A percentile compares a stretch with the other conserved stretches of the same genome.
These are phyloP conservation scores for Geotrichum cucujoidarum DNA, from an alignment of 1,139 yeast genomes.

Conservation along the genomic window DNA sequence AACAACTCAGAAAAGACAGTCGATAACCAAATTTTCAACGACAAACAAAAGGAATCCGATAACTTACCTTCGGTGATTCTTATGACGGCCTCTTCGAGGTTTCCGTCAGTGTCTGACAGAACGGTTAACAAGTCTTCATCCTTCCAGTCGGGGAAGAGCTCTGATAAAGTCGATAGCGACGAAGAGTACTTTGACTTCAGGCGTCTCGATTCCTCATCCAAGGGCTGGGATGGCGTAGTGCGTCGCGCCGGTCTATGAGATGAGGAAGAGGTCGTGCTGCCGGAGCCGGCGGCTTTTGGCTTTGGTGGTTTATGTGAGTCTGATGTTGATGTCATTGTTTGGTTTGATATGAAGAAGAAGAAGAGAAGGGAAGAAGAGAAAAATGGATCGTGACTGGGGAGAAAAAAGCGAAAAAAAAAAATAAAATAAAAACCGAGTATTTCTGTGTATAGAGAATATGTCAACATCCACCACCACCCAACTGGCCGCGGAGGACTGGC, in stretches of 20 bases:
- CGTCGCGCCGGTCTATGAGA: slow-evolving; percentile 13
- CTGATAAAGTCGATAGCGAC: slow-evolving; percentile 59
- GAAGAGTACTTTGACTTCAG: slow-evolving; percentile 30
- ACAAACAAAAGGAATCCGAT: slow-evolving; percentile 36
- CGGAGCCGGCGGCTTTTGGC: slow-evolving; percentile 8
- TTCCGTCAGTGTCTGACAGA: slow-evolving; percentile 65
- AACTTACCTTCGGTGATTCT: slow-evolving; percentile 71
- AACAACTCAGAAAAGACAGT: slow-evolving; percentile 5
- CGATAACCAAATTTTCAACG: too few species aligned
- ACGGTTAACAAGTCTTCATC: slow-evolving; percentile 73
- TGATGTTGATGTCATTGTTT: slow-evolving; percentile 8
- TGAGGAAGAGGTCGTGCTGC: slow-evolving; percentile 3
- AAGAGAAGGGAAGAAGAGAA: background rate
- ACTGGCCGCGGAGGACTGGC: too few species aligned
- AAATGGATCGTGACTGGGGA: slow-evolving; percentile 1
- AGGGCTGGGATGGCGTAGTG: slow-evolving; percentile 12
- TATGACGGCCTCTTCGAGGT: slow-evolving; percentile 73
- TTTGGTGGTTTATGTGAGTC: slow-evolving; percentile 14
- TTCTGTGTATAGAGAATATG: too few species aligned
- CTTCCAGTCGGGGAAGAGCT: slow-evolving; percentile 94
- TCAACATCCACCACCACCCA: too few species aligned
- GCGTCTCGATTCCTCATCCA: slow-evolving; percentile 41
- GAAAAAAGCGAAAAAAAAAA: background rate
- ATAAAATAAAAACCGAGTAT: background rate
- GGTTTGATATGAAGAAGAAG: background rate